Conservation (phyloP, 108 stramenopile genomes). For the Craspedostauros australis region DNA sequence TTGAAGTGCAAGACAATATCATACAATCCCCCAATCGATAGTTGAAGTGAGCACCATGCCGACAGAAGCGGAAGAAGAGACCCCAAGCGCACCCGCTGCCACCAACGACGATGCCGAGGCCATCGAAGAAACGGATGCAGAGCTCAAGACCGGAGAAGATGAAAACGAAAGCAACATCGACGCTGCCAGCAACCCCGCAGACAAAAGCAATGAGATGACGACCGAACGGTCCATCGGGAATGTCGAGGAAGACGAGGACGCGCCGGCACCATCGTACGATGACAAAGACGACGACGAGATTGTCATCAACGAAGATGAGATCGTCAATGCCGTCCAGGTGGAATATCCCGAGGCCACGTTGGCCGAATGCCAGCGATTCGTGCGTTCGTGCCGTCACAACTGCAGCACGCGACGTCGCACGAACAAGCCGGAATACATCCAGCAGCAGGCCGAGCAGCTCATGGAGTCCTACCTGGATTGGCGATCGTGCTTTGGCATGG, state of each 20-base stretch:
- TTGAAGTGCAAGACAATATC: too few relatives aligned
- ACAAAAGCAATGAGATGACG: too few relatives aligned
- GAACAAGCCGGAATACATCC: too few relatives aligned
- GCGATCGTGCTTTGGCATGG: constrained; percentile 19
- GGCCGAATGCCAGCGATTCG: constrained; percentile 20
- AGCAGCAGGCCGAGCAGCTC: too few relatives aligned
- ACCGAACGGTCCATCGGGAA: not conserved
- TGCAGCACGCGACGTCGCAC: too few relatives aligned
- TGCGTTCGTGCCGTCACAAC: too few relatives aligned
- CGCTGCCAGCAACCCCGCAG: constrained; percentile 11
- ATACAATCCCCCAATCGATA: too few relatives aligned
- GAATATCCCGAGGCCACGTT: constrained; percentile 25
- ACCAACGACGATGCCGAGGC: not conserved
- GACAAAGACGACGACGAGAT: not conserved
- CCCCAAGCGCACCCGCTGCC: too few relatives aligned
- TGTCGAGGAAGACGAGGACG: not conserved
- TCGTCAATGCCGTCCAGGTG: too few relatives aligned
- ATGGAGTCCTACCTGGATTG: constrained; percentile 28
- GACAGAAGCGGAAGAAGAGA: too few relatives aligned
- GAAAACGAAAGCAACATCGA: too few relatives aligned
- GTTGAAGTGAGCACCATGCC: too few relatives aligned
- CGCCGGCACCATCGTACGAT: not conserved
- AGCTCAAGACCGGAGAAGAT: not conserved
- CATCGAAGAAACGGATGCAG: not conserved
- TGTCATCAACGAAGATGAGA: not conserved